Evolutionary conservation across 2,329 filamentous ascomycete genomes (phyloP).

Genomic region (Penicillium corylophilum): DNA sequence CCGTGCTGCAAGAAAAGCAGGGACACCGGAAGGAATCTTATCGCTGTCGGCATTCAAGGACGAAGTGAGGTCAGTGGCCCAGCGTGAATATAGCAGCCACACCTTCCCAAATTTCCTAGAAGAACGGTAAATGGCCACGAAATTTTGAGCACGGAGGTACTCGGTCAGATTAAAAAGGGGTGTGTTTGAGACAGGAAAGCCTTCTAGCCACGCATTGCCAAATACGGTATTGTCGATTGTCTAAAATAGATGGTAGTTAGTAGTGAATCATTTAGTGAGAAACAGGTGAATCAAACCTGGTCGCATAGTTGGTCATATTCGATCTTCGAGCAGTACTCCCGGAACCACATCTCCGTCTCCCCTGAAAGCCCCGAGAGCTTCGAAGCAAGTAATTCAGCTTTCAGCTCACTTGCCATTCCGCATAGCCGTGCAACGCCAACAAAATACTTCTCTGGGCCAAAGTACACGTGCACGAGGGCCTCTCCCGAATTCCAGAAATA

Average conservation of each 20-base stretch:
- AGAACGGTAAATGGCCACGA: constrained; percentile 33
- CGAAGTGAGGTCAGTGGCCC: constrained; percentile 26
- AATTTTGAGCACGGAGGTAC: constrained; percentile 24
- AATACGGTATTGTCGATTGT: not conserved
- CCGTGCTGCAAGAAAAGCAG: constrained; percentile 24
- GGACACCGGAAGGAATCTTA: constrained; percentile 9
- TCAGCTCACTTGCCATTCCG: constrained; percentile 16
- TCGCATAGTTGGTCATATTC: constrained; percentile 29
- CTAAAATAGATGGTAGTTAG: not conserved
- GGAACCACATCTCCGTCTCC: constrained; percentile 31
- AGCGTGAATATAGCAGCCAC: constrained; percentile 31
- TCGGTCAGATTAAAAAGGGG: constrained; percentile 28
- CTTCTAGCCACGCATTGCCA: constrained; percentile 35
- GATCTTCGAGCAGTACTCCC: constrained; percentile 29
- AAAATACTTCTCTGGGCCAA: constrained; percentile 28
- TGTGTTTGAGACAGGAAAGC: constrained; percentile 32
- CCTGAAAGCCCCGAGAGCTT: not conserved
- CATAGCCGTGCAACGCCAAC: constrained; percentile 34
- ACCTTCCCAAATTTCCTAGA: constrained; percentile 8
- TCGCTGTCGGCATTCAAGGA: constrained; percentile 12
- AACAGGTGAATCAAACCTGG: constrained; percentile 15
- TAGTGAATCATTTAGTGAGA: not conserved
- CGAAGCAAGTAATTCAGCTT: constrained; percentile 15
- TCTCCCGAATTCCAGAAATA: constrained; percentile 28
- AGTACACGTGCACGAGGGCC: constrained; percentile 29